Conservation (phyloP, 805 yeast species). For the Candida khao-thaluensis region DNA sequence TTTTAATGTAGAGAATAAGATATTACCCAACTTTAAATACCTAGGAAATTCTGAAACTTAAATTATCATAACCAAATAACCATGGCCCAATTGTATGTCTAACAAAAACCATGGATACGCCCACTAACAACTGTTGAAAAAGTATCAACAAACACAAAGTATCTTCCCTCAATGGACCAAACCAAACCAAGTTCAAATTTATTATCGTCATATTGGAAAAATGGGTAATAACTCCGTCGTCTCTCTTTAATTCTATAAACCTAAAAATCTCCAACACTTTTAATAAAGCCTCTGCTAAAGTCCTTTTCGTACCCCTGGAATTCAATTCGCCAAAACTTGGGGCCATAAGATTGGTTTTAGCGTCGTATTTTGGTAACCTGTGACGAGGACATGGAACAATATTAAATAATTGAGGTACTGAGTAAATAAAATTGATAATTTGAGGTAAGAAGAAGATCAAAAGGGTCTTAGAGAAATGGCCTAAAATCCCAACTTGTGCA, state of each 20-base stretch:
- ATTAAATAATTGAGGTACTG: constrained; percentile 87
- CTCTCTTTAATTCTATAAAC: constrained; percentile 42
- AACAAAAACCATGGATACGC: constrained; percentile 60
- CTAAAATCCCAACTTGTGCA: constrained; percentile 93
- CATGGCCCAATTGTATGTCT: constrained; percentile 86
- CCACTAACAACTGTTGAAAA: constrained; percentile 60
- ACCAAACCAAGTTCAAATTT: constrained; percentile 76
- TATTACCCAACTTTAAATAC: too few species aligned
- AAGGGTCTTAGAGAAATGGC: constrained; percentile 93
- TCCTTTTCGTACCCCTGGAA: constrained; percentile 22
- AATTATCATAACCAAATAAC: constrained; percentile 86
- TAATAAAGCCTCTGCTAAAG: constrained; percentile 15
- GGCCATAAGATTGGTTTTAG: constrained; percentile 66
- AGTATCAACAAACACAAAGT: constrained; percentile 61
- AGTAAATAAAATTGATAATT: constrained; percentile 83
- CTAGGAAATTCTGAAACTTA: constrained; percentile 33
- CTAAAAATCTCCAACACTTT: constrained; percentile 44
- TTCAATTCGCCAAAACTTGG: constrained; percentile 48
- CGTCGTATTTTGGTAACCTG: constrained; percentile 77
- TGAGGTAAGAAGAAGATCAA: constrained; percentile 87
- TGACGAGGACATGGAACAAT: constrained; percentile 95
- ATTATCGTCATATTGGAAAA: constrained; percentile 87
- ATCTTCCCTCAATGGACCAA: constrained; percentile 91
- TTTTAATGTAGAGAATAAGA: too few species aligned
- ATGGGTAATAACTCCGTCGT: constrained; percentile 27